These are phyloP conservation scores for Tylopilus balloui DNA, from an alignment of 768 basidiomycete genomes.

Conservation along the genomic window DNA sequence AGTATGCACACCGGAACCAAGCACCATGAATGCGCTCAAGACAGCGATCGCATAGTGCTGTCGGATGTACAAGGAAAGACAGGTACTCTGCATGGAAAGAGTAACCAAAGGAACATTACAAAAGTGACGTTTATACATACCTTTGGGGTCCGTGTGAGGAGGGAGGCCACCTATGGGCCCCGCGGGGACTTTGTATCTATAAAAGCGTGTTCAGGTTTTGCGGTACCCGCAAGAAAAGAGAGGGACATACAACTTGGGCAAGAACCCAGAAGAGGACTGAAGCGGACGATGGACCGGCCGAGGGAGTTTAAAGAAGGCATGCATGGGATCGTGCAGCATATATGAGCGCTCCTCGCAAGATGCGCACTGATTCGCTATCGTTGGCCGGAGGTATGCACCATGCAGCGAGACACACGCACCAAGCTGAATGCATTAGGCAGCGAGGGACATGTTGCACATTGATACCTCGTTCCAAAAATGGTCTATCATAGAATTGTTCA, in stretches of 20 bases:
- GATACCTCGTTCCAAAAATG: slow-evolving; percentile 78
- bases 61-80: slow-evolving; percentile 50
- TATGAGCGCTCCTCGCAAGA: slow-evolving; percentile 79
- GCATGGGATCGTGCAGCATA: slow-evolving; percentile 73
- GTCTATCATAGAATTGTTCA: slow-evolving; percentile 36
- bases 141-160: slow-evolving; percentile 48
- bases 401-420: slow-evolving; percentile 36
- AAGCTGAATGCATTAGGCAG: slow-evolving; percentile 65
- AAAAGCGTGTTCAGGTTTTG: slow-evolving; percentile 8
- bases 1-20: slow-evolving; percentile 91
- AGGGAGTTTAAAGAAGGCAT: slow-evolving; percentile 84
- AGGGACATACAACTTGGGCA: slow-evolving; percentile 59
- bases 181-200: slow-evolving; percentile 60
- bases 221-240: not conserved
- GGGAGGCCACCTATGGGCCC: slow-evolving; percentile 45
- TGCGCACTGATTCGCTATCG: slow-evolving; percentile 52
- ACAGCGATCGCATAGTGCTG: slow-evolving; percentile 84
- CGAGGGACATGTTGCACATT: slow-evolving; percentile 88
- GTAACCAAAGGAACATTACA: too few relatives aligned
- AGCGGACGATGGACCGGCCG: slow-evolving; percentile 68
- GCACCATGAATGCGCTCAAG: slow-evolving; percentile 76
- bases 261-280: slow-evolving; percentile 50
- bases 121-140: slow-evolving; percentile 32
- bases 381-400: not conserved
- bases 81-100: slow-evolving; percentile 53